Conservation (phyloP, 139 green algal genomes). For the Mesotaenium endlicherianum region DNA sequence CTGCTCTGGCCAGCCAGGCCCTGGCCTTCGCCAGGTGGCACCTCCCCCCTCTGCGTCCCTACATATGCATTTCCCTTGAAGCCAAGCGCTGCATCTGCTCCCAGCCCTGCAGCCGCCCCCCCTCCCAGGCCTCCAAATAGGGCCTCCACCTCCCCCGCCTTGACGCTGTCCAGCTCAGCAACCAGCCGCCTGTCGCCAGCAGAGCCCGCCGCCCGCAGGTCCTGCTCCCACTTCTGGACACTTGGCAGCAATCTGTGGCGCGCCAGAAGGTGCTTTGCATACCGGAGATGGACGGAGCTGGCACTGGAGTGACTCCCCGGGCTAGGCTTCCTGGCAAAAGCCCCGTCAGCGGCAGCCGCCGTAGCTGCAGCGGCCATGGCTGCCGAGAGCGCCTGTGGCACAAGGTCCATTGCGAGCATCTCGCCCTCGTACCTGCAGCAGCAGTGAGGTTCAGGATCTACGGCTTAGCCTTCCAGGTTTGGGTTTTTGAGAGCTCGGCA, state of each 20-base stretch:
- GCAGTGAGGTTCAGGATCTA: not conserved
- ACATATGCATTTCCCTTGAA: no score
- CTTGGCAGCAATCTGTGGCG: not conserved
- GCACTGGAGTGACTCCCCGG: not conserved
- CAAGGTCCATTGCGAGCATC: slow-evolving; percentile 26
- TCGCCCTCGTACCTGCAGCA: slow-evolving; percentile 27
- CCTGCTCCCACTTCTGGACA: not conserved
- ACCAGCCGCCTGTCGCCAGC: not conserved
- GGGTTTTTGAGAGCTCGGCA: no score
- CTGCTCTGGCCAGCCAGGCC: no score
- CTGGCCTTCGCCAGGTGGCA: no score
- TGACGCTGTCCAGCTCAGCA: not conserved
- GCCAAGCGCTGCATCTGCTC: not conserved
- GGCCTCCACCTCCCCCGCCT: not conserved
- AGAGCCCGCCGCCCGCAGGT: not conserved
- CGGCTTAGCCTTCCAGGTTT: no score
- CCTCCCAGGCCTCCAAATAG: not conserved
- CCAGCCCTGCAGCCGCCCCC: not conserved
- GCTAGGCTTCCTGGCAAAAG: not conserved
- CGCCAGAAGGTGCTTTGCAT: not conserved
- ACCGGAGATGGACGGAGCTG: no score
- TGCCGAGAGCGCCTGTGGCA: slow-evolving; percentile 8
- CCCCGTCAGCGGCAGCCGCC: not conserved
- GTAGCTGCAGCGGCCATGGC: not conserved
- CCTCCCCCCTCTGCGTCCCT: no score